Base-by-base conservation (phyloP, 495 filamentous ascomycete species). In the Glonium stellatum region DNA sequence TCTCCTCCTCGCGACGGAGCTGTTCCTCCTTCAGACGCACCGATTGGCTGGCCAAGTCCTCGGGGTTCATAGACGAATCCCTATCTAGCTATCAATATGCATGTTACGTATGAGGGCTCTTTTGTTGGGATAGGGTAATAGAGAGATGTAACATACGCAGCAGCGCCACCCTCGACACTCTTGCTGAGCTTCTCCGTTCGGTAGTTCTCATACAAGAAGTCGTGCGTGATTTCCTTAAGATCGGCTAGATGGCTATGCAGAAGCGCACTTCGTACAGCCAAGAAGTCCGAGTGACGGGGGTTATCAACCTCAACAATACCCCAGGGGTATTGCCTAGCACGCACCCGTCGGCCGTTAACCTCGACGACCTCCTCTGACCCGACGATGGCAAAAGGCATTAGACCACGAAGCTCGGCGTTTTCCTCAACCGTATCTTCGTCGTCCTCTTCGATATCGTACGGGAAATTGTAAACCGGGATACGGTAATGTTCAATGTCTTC, bases 191-290 rank as follows among this genome's bases (percentile, higher is more conserved):
- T 97, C 87, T 98, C 95, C 69, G 93, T 98, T 88, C 93, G 89
- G 82, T 98, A 98, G 79, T 98, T 98, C 73, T 98, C 93, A 73
- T 98, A 98, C 36, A 98, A 82, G 87, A 98, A 98, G 71, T 97
- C 93, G 73, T 98, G 95, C 36, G 93, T 98, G 70, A 98, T 98
- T 70, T 98, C 93, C 84, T 98, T 98, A 62, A 98, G 78, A 73
- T 98, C 93, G 27, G 92, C 93, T 59, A 98, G 80, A 80, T 98
- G 93, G 76, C 88, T 93, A 80, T 98, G 95, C 52, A 98, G 81
- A 37, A 98, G 84, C 55, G 93, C 93, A 52, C 91, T 96, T 72
- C 95, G 87, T 71, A 98, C 95, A 61, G 93, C 93, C 59, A 98
- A 76, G 82, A 98, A 98, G 75, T 98, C 93, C 21, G 90, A 96